A percentile compares a stretch with the other conserved stretches of the same genome.
Conservation (phyloP, 352 stramenopile genomes). For the Pythium myriotylum region DNA sequence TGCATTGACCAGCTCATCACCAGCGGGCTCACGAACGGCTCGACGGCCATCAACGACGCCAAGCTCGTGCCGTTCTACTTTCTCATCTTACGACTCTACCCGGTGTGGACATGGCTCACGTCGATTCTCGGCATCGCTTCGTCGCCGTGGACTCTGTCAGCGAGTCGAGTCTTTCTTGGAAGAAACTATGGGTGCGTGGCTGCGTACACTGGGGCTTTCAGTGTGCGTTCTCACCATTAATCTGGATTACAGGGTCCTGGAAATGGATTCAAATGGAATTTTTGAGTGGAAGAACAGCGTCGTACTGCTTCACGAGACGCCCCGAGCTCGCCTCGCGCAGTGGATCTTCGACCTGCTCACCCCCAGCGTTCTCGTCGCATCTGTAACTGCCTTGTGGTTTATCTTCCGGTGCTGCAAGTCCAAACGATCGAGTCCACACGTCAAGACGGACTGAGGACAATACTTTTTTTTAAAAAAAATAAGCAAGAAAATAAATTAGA, state of each 20-base stretch:
- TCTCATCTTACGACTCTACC: conserved; percentile 43
- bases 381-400: too few species aligned
- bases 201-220: too few species aligned
- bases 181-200: conserved; percentile 71
- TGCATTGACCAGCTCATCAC: conserved; percentile 73
- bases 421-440: too few species aligned
- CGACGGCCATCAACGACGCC: conserved; percentile 53
- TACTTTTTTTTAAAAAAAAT: neutral
- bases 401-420: too few species aligned
- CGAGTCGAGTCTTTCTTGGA: conserved; percentile 50
- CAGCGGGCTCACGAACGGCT: conserved; percentile 61
- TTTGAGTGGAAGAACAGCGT: conserved; percentile 28
- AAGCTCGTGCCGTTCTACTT: conserved; percentile 68
- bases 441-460: too few species aligned
- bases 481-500: conserved; percentile 8
- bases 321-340: conserved; percentile 1
- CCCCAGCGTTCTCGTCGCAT: too few species aligned
- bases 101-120: conserved; percentile 4
- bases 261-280: neutral
- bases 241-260: conserved; percentile 18
- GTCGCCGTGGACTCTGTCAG: conserved; percentile 39
- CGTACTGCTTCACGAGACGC: conserved; percentile 2
- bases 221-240: too few species aligned
- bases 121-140: neutral
- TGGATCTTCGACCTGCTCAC: conserved; percentile 3